These are phyloP conservation scores for Linum usitatissimum DNA, from an alignment of 345 rosid genomes.

Conservation along the genomic window DNA sequence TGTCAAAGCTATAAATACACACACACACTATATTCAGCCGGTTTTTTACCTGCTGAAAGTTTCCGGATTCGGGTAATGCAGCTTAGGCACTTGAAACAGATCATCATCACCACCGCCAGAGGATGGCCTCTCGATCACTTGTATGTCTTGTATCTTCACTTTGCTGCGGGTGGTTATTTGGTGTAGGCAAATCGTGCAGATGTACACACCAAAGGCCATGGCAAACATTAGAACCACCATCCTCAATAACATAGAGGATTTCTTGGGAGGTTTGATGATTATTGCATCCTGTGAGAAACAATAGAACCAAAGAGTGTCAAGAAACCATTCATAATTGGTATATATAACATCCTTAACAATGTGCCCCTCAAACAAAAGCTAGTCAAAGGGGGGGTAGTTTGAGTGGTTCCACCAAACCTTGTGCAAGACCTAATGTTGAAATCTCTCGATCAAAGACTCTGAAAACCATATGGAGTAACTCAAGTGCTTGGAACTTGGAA, in stretches of 20 bases:
- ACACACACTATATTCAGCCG: background rate
- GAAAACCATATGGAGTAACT: no score
- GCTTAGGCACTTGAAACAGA: constrained; percentile 21
- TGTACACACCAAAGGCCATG: constrained; percentile 58
- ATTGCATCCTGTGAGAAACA: constrained; percentile 42
- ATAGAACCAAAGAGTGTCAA: background rate
- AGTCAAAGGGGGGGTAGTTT: background rate
- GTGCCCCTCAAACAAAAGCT: no score
- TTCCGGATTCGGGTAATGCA: constrained; percentile 74
- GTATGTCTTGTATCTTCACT: constrained; percentile 29
- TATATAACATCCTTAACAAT: no score
- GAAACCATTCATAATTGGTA: no score
- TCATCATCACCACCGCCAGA: constrained; percentile 6
- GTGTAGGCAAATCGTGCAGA: constrained; percentile 51
- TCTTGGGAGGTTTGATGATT: constrained; percentile 58
- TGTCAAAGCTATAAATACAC: background rate
- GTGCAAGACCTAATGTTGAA: no score
- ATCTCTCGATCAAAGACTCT: no score
- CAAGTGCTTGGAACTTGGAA: no score
- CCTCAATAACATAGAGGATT: constrained; percentile 59
- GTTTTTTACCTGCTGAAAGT: constrained; percentile 62
- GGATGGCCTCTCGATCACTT: constrained; percentile 31
- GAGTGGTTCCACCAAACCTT: no score
- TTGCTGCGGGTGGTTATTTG: constrained; percentile 39
- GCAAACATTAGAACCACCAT: constrained; percentile 60